Conservation (phyloP, 2,329 filamentous ascomycete genomes). For the Aspergillus sp. region DNA sequence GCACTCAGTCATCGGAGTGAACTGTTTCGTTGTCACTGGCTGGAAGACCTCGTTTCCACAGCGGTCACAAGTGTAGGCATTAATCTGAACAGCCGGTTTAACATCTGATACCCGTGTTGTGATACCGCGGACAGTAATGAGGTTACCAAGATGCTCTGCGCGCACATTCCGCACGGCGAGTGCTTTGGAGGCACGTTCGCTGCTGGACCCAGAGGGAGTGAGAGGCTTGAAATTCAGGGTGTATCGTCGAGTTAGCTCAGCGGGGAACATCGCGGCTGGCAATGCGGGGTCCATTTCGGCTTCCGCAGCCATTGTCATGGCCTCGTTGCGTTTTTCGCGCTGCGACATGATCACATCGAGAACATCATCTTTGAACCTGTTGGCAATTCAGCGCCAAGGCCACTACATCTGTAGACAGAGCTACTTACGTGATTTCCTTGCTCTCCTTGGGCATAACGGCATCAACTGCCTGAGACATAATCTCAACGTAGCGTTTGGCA, state of each 20-base stretch:
- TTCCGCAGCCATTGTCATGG: slow-evolving; percentile 67
- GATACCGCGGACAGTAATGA: slow-evolving; percentile 94
- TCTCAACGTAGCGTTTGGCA: slow-evolving; percentile 91
- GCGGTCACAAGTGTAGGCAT: slow-evolving; percentile 94
- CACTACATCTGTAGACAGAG: not conserved
- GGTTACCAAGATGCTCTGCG: slow-evolving; percentile 85
- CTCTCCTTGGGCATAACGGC: slow-evolving; percentile 77
- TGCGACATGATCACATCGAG: slow-evolving; percentile 95
- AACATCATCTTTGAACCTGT: slow-evolving; percentile 92
- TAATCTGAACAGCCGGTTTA: slow-evolving; percentile 95
- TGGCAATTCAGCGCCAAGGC: slow-evolving; percentile 21
- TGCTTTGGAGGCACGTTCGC: slow-evolving; percentile 58
- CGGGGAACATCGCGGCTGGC: slow-evolving; percentile 78
- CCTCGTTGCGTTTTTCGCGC: slow-evolving; percentile 80
- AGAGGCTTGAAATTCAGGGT: slow-evolving; percentile 94
- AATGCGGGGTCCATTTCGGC: slow-evolving; percentile 63
- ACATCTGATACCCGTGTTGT: slow-evolving; percentile 95
- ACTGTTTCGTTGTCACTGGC: slow-evolving; percentile 87
- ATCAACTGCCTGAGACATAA: slow-evolving; percentile 85
- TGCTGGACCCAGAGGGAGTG: slow-evolving; percentile 68
- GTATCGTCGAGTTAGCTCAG: slow-evolving; percentile 89
- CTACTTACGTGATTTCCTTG: slow-evolving; percentile 69
- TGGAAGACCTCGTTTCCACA: slow-evolving; percentile 98
- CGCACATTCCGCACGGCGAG: slow-evolving; percentile 91
- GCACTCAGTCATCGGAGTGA: slow-evolving; percentile 81